Conservation (phyloP, 495 filamentous ascomycete genomes). For the Usnea hakonensis region DNA sequence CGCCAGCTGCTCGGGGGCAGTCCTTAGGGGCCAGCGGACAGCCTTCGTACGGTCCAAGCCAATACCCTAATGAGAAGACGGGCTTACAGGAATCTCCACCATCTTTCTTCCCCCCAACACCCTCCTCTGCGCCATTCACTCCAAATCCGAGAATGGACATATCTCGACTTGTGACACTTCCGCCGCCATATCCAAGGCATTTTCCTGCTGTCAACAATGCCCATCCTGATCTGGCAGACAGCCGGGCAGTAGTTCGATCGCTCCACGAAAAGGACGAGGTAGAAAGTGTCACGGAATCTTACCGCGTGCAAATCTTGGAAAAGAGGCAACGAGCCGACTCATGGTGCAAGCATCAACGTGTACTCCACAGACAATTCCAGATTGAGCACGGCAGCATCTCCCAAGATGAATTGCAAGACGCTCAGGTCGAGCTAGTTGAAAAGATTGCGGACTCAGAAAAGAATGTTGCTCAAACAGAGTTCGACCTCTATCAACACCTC, state of each 20-base stretch:
- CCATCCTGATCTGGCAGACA: slow-evolving; percentile 77
- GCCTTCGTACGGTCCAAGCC: slow-evolving; percentile 46
- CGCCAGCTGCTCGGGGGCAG: slow-evolving; percentile 3
- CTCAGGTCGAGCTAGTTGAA: slow-evolving; percentile 55
- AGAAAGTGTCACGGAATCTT: slow-evolving; percentile 57
- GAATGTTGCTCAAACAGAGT: slow-evolving; percentile 58
- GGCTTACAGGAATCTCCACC: slow-evolving; percentile 59
- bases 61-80: slow-evolving; percentile 80
- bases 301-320: slow-evolving; percentile 33
- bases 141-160: slow-evolving; percentile 62
- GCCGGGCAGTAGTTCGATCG: slow-evolving; percentile 64
- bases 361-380: slow-evolving; percentile 51
- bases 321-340: slow-evolving; percentile 35
- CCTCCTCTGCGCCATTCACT: slow-evolving; percentile 32
- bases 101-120: slow-evolving; percentile 16
- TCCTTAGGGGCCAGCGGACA: slow-evolving; percentile 28
- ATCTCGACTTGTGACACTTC: slow-evolving; percentile 83
- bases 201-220: slow-evolving; percentile 93
- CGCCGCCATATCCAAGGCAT: slow-evolving; percentile 86
- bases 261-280: slow-evolving; percentile 70
- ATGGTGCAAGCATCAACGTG: slow-evolving; percentile 40
- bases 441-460: slow-evolving; percentile 55
- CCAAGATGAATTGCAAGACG: slow-evolving; percentile 73
- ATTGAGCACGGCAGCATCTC: slow-evolving; percentile 67
- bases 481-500: slow-evolving; percentile 65